Evolutionary conservation across 2,329 filamentous ascomycete species (phyloP), one percentile per base, ranked within the genome.

Genomic region (Blumeria hordei): DNA sequence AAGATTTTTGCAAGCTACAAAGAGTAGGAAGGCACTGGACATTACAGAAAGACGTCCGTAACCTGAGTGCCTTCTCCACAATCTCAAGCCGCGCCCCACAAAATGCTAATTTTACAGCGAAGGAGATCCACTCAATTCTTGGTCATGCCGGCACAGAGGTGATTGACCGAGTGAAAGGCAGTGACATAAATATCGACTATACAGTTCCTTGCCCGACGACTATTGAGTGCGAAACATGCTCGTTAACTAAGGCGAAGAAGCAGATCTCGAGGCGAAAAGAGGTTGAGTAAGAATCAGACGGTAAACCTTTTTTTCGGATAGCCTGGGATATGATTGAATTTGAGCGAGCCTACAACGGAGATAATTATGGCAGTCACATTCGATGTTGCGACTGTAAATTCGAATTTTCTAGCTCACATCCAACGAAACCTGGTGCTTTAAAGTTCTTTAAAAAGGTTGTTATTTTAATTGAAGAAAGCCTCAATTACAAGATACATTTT

Each of bases 341-440:
- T 49, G 34, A 6, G 21, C 6, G 3, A 37, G 32, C 11, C 4
- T 28, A 36, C 2, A 37, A 52, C 3, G 32, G 34, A 50, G 47
- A 50, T 34, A 50, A 50, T 50, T 50, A 50, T 50, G 28, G 47
- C n/a, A 50, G 47, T 14, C 47, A 50, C 47, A 50, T 50, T 35
- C 32, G 47, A 14, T 34, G 28, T 50, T 21, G 32, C 12, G 32
- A 33, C 34, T 33, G 35, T 34, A 14, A 14, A 14, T 50, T n/a
- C 35, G 21, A 50, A 16, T 50, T 50, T 21, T 50, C 21, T 5
- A 32, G 32, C 16, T 33, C 28, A 35, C 47, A 50, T 16, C 21
- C 47, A 34, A 50, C 21, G n/a, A 33, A 50, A 11, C 47, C 47
- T 12, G 47, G 47, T n/a, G 47, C 21, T 50, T n/a, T 45, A 12